phyloP scores from a whole-genome alignment of 1,284 basidiomycete genomes.

The Ceratobasidium sp. region DNA sequence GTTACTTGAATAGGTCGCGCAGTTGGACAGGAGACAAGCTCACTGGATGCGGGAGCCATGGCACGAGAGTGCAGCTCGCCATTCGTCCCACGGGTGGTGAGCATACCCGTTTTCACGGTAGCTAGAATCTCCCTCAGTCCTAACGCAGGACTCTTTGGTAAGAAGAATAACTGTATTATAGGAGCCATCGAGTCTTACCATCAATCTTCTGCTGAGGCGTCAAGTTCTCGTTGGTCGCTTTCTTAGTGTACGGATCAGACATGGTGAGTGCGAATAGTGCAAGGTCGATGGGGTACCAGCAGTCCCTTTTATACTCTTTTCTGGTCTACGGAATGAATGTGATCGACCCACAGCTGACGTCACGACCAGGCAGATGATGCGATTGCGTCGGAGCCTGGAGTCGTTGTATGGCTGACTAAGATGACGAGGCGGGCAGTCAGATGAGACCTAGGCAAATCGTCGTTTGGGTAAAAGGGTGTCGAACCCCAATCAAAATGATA shows the following conservation, averaged over 20 bases:
- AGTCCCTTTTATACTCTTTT: not conserved
- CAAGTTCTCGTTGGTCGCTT: constrained; percentile 67
- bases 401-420: constrained; percentile 2
- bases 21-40: constrained; percentile 51
- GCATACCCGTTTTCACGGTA: constrained; percentile 76
- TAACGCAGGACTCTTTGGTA: constrained; percentile 51
- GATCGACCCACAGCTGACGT: constrained; percentile 27
- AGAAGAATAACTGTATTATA: not conserved
- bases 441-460: too few species aligned
- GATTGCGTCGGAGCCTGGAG: not conserved
- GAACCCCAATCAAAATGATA: too few species aligned
- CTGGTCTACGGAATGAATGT: not conserved
- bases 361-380: constrained; percentile 20
- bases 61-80: constrained; percentile 85
- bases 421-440: not conserved
- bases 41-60: constrained; percentile 81
- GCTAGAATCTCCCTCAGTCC: constrained; percentile 73
- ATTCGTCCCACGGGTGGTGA: constrained; percentile 80
- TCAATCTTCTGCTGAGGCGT: constrained; percentile 74
- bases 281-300: not conserved
- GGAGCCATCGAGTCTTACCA: constrained; percentile 57
- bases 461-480: too few species aligned
- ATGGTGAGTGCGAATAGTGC: constrained; percentile 6
- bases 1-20: not conserved
- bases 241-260: constrained; percentile 71